Percentiles rank a stretch among this genome's conserved stretches.
Conservation (phyloP, 148 eudicot genomes). For the Spergularia bocconei region DNA sequence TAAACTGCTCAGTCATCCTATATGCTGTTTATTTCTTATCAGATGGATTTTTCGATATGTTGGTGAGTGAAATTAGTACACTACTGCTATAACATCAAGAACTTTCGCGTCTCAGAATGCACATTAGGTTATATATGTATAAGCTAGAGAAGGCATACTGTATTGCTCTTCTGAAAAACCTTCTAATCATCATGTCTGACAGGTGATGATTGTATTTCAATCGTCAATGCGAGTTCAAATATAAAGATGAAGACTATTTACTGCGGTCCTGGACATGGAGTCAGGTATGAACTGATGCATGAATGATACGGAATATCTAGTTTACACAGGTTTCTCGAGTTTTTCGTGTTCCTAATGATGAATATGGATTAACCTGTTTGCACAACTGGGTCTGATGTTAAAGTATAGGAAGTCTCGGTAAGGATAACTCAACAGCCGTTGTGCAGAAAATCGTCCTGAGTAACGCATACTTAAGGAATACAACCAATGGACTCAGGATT, state of each 20-base stretch:
- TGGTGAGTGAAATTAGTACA: background rate
- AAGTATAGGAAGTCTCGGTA: constrained; percentile 98
- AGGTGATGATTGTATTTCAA: constrained; percentile 97
- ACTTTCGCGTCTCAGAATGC: background rate
- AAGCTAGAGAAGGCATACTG: constrained; percentile 5
- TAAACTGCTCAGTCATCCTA: constrained; percentile 14
- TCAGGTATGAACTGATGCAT: constrained; percentile 43
- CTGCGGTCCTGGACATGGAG: constrained; percentile 98
- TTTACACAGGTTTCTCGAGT: background rate
- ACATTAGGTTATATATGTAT: background rate
- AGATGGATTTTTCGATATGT: background rate
- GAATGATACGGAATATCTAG: background rate
- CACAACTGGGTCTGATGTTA: constrained; percentile 6
- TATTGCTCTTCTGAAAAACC: constrained; percentile 1
- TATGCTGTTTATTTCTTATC: background rate
- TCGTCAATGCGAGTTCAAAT: constrained; percentile 76
- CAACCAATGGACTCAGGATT: constrained; percentile 85
- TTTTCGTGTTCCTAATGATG: background rate
- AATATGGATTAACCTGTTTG: constrained; percentile 5
- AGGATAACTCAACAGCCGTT: constrained; percentile 68
- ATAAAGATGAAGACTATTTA: constrained; percentile 92
- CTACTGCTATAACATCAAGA: background rate
- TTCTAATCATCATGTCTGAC: constrained; percentile 18
- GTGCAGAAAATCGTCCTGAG: constrained; percentile 69
- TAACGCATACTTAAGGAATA: constrained; percentile 58